A percentile compares a stretch with the other conserved stretches of the same genome.
These are phyloP conservation scores for Ensete ventricosum DNA, from an alignment of 176 grass and related monocot genomes.

Conservation along the genomic window DNA sequence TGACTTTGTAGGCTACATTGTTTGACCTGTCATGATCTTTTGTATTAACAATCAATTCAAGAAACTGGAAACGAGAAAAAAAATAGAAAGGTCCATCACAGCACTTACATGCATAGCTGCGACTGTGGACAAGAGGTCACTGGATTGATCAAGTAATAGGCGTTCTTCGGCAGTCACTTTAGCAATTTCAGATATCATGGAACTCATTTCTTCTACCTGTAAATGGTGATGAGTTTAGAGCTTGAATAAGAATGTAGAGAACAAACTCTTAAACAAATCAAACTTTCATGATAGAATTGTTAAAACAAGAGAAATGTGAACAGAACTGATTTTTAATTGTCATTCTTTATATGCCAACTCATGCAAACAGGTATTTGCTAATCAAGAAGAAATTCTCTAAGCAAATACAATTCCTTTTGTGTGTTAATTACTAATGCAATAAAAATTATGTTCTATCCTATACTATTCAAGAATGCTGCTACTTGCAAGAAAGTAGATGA, in stretches of 20 bases:
- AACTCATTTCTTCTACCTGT: conserved; percentile 39
- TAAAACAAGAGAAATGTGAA: no score
- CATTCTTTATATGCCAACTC: no score
- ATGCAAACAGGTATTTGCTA: no score
- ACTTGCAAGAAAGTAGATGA: no score
- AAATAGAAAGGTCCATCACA: neutral
- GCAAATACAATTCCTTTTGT: no score
- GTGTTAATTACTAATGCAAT: no score
- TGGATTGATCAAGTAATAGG: conserved; percentile 37
- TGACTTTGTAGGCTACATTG: conserved; percentile 10
- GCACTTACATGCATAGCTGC: conserved; percentile 56
- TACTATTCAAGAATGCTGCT: no score
- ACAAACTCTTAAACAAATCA: neutral
- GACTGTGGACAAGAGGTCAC: conserved; percentile 52
- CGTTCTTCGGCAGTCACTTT: conserved; percentile 38
- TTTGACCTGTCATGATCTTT: neutral
- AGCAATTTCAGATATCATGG: conserved; percentile 38
- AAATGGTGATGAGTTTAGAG: neutral
- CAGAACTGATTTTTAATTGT: no score
- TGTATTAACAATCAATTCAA: neutral
- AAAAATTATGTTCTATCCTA: no score
- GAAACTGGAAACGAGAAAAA: neutral
- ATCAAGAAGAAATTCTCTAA: no score
- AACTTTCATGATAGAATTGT: no score
- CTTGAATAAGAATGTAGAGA: neutral